Percentiles rank a stretch among this genome's conserved stretches.
Conservation (phyloP, 176 grass and related monocot genomes). For the Neostapfia colusana region DNA sequence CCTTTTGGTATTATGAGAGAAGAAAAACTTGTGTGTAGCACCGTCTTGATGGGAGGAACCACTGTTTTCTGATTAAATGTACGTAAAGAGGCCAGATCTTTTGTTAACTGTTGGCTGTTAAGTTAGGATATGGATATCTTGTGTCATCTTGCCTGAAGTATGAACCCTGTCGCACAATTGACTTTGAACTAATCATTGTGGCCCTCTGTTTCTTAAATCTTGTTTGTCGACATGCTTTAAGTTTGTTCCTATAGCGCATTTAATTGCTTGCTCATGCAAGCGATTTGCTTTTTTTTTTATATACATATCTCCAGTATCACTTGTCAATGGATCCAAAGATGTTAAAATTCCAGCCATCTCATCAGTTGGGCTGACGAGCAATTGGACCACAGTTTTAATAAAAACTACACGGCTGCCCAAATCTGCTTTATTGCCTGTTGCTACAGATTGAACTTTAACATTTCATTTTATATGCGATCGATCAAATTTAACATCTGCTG, state of each 20-base stretch:
- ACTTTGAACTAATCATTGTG: neutral
- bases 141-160: constrained; percentile 12
- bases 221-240: neutral
- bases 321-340: too few relatives aligned
- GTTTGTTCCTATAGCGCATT: too few relatives aligned
- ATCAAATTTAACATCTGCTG: too few relatives aligned
- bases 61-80: constrained; percentile 21
- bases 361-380: too few relatives aligned
- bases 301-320: too few relatives aligned
- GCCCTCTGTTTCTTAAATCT: neutral
- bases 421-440: too few relatives aligned
- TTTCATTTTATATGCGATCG: too few relatives aligned
- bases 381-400: too few relatives aligned
- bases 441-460: too few relatives aligned
- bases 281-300: too few relatives aligned
- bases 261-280: neutral
- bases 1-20: neutral
- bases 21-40: constrained; percentile 16
- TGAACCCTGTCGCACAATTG: neutral
- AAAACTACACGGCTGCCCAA: too few relatives aligned
- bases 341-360: too few relatives aligned
- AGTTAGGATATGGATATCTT: constrained; percentile 39
- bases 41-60: constrained; percentile 28
- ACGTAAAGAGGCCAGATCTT: constrained; percentile 25
- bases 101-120: constrained; percentile 31